Percentiles rank a stretch among this genome's conserved stretches.
Conservation (phyloP, 2,329 filamentous ascomycete species). For the Coniochaeta hoffmannii region DNA sequence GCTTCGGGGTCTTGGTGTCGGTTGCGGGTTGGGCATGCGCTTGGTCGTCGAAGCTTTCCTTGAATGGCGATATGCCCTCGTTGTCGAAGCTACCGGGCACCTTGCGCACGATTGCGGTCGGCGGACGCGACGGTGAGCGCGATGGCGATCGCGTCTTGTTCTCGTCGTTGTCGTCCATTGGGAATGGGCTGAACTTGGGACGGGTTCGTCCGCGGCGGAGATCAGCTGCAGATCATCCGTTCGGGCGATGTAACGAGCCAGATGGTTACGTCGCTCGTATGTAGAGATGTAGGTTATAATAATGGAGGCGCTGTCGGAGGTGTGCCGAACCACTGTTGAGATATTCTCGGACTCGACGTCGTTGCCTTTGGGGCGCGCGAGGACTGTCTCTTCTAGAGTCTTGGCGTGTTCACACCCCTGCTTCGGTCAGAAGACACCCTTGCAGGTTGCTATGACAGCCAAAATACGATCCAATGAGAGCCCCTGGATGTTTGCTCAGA, state of each 20-base stretch:
- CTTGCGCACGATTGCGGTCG: constrained; percentile 12
- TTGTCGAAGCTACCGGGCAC: constrained; percentile 11
- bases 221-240: neutral
- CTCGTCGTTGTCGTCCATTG: constrained; percentile 29
- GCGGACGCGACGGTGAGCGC: constrained; percentile 14
- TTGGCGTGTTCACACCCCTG: neutral
- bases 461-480: neutral
- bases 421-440: neutral
- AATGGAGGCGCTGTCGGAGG: neutral
- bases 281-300: neutral
- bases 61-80: constrained; percentile 10
- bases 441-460: constrained; percentile 6
- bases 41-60: constrained; percentile 11
- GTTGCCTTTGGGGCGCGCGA: neutral
- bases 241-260: neutral
- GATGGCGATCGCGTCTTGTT: constrained; percentile 12
- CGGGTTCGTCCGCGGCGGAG: neutral
- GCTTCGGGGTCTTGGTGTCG: constrained; percentile 8
- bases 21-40: constrained; percentile 6
- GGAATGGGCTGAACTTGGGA: neutral
- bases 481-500: neutral
- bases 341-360: neutral
- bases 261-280: neutral
- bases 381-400: neutral
- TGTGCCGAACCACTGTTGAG: neutral